Percentiles rank a stretch among this genome's conserved stretches.
Evolutionary conservation across 352 stramenopile genomes (phyloP).

Genomic region (Pythium angustatum): DNA sequence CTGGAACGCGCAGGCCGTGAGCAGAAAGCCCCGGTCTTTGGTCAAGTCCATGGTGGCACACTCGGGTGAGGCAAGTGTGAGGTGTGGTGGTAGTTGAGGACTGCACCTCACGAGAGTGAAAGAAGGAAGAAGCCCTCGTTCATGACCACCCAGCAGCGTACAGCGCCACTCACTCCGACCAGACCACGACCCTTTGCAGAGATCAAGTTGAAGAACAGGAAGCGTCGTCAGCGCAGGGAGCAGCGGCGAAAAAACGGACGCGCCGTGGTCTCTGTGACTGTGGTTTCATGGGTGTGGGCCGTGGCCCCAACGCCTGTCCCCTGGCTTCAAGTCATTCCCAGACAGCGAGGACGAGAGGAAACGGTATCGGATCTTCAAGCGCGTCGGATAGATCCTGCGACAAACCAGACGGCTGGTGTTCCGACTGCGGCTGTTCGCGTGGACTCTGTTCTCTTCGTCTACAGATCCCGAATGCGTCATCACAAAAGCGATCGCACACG

Average conservation of each 20-base stretch:
- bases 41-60: conserved; percentile 23
- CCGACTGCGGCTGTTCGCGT: background rate
- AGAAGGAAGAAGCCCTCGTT: no score
- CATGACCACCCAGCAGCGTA: no score
- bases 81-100: background rate
- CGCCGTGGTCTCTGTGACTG: background rate
- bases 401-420: no score
- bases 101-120: no score
- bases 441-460: background rate
- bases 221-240: background rate
- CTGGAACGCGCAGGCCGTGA: conserved; percentile 45
- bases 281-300: background rate
- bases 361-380: background rate
- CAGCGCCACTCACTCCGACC: no score
- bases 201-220: background rate
- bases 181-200: no score
- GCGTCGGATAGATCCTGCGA: background rate
- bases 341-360: background rate
- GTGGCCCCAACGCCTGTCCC: background rate
- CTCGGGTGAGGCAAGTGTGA: background rate
- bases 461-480: background rate
- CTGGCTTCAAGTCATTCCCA: background rate
- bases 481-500: background rate
- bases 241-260: background rate
- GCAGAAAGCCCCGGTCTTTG: conserved; percentile 42